Base-by-base conservation (phyloP, 192 early-diverging fungal genomes). In the Rhizophagus prolifer region DNA sequence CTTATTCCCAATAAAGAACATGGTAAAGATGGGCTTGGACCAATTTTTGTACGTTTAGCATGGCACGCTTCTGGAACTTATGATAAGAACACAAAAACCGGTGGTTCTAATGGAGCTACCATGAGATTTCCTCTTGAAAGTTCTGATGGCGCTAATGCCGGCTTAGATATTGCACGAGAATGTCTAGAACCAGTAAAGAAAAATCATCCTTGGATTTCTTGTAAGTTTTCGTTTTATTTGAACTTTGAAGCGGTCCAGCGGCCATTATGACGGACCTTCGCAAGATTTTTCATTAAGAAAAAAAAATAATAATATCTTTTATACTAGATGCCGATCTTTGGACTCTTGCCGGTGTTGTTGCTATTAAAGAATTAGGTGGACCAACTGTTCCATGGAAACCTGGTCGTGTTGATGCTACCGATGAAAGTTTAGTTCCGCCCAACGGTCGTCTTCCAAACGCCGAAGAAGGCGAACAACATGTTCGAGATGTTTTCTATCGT, bases 41-140 rank as follows among this genome's bases (percentile, higher is more conserved):
- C 92, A 28, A 86, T 93, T 67, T 78, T 92, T 31, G 75, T 86
- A 64, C 82, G 84, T 71, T 79, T 85, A 38, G 82, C 82, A 28
- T 86, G 87, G 87, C 92, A 93, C 74, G 92, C 92, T 34, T 82
- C 83, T 64, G 92, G 92, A 34, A 93, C 92, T 54, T 93, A 90
- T 81, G 85, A 87, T 78, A 82, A 80, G 63, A 77, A 87, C 25
- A 70, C 85, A 38, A 79, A 81, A 54, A 85, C 83, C 30, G 92
- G 91, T 71, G 92, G 92, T 66, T 87, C 85, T 30, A 81, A 90
- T 78, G 92, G 92, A 74, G 91, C 89, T 25, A 92, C 91, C 12
- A 93, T 93, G 92, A 83, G 92, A 30, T 79, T 70, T 70, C 54
- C 66, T 6, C 81, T 85, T 26, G 91, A 93, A 81, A 81, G 86